Percentiles rank a stretch among this genome's conserved stretches.
These are phyloP conservation scores for Miamiensis avidus DNA, from an alignment of 169 alveolate species.

Conservation along the genomic window DNA sequence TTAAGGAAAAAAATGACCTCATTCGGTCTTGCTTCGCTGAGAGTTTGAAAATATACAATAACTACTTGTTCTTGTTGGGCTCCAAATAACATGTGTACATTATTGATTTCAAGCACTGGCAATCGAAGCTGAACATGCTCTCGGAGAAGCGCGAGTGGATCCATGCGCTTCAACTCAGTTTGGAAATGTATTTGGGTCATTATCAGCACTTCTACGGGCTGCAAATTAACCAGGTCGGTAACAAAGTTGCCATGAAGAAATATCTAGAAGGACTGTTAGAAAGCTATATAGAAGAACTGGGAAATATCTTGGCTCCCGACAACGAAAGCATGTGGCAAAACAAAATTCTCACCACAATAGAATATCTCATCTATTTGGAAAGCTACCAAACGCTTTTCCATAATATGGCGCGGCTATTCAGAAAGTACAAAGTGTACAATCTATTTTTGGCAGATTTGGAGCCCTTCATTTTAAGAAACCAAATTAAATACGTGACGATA, in stretches of 20 bases:
- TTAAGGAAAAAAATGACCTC: neutral
- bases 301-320: slow-evolving; percentile 4
- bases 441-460: slow-evolving; percentile 18
- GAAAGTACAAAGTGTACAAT: slow-evolving; percentile 3
- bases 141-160: slow-evolving; percentile 1
- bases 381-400: slow-evolving; percentile 10
- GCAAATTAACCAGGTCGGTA: neutral
- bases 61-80: too few relatives aligned
- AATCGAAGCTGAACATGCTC: neutral
- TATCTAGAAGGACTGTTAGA: slow-evolving; percentile 3
- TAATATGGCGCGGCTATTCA: neutral
- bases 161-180: slow-evolving; percentile 6
- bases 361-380: slow-evolving; percentile 15
- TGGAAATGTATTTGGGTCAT: slow-evolving; percentile 12
- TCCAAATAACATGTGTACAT: neutral
- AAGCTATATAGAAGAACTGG: neutral
- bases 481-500: slow-evolving; percentile 24
- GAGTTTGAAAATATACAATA: neutral
- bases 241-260: slow-evolving; percentile 17
- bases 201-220: slow-evolving; percentile 13
- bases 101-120: neutral
- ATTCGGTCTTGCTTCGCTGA: neutral
- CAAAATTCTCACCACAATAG: slow-evolving; percentile 6
- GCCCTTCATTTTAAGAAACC: slow-evolving; percentile 27
- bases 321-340: neutral